Base-by-base conservation (phyloP, 768 basidiomycete genomes). In the Podaxis sp. region DNA sequence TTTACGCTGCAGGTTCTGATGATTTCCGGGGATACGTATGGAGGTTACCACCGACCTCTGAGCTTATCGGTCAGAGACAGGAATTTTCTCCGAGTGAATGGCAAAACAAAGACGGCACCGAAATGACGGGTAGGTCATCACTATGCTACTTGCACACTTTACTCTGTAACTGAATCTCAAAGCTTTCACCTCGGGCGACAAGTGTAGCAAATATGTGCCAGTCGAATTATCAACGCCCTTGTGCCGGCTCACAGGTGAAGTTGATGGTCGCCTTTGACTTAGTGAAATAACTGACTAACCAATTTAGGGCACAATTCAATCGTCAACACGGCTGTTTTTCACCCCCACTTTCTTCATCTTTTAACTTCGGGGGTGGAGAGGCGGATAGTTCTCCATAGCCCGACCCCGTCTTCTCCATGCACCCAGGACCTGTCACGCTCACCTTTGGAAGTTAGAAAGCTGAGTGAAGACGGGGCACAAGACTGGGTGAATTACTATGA, bases 1-100 rank as follows among this genome's bases (percentile, higher is more conserved):
- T 88, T 67, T 94, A 88, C 68, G 81, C 81, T 38, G 82, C 83
- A n/a, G 93, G 93, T 15, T 93, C 90, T 11, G 93, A 94, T 69
- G 90, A 94, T 71, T 94, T 93, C 69, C 79, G 86, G 40, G 84
- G 80, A 19, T 94, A 94, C 66, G 70, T 92, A 24, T 94, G 93
- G 93, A 84, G 82, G 66, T 76, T 94, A 38, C 92, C 93, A 3
- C 68, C 80, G 12, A 64, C 81, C 2, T 61, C 66, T 9, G 73
- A 75, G 15, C 77, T 91, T 50, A 62, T 69, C 1, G 78, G 79
- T 25, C 72, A 73, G 63, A 78, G 90, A 47, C 70, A 72, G 55
- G 77, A 81, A 51, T 71, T 90, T 50, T 72, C 73, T 33, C 63
- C 74, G 17, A 72, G 74, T 15, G 77, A 82, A 56, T 87, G 89